These are phyloP conservation scores for Rhododendron williamsianum DNA, from an alignment of 148 eudicot species.

Conservation along the genomic window DNA sequence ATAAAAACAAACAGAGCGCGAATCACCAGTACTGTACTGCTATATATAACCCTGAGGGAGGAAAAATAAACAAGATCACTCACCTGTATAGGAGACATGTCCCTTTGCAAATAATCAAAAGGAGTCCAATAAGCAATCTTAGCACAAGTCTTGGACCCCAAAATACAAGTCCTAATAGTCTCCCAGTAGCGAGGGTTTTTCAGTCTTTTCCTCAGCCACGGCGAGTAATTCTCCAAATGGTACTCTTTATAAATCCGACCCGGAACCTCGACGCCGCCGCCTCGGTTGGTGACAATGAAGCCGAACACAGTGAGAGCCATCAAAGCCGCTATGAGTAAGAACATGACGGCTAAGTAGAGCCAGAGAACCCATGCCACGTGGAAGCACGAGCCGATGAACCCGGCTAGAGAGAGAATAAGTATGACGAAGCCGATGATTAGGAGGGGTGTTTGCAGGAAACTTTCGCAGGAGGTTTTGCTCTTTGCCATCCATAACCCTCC, in stretches of 20 bases:
- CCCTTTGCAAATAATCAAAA: conserved; percentile 57
- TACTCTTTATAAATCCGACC: conserved; percentile 70
- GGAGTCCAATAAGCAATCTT: conserved; percentile 68
- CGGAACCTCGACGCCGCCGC: conserved; percentile 51
- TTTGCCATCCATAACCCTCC: conserved; percentile 84
- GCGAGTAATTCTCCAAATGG: conserved; percentile 46
- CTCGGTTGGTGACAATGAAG: conserved; percentile 67
- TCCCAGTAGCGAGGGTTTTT: conserved; percentile 48
- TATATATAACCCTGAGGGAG: too few relatives aligned
- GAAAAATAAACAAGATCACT: not conserved
- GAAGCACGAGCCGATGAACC: conserved; percentile 91
- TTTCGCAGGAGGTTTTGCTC: conserved; percentile 65
- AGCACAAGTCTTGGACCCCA: conserved; percentile 78
- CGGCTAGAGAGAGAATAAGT: conserved; percentile 64
- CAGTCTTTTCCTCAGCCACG: conserved; percentile 65
- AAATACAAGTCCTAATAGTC: conserved; percentile 53
- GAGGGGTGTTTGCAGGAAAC: conserved; percentile 84
- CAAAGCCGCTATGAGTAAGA: conserved; percentile 46
- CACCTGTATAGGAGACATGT: conserved; percentile 85
- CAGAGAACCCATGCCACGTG: conserved; percentile 80
- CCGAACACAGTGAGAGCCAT: conserved; percentile 73
- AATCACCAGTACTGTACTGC: too few relatives aligned
- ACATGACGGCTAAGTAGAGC: conserved; percentile 68
- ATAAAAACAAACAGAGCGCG: too few relatives aligned
- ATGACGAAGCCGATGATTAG: conserved; percentile 68